These are phyloP conservation scores for Nitzschia sp. DNA, from an alignment of 108 stramenopile species.

Conservation along the genomic window DNA sequence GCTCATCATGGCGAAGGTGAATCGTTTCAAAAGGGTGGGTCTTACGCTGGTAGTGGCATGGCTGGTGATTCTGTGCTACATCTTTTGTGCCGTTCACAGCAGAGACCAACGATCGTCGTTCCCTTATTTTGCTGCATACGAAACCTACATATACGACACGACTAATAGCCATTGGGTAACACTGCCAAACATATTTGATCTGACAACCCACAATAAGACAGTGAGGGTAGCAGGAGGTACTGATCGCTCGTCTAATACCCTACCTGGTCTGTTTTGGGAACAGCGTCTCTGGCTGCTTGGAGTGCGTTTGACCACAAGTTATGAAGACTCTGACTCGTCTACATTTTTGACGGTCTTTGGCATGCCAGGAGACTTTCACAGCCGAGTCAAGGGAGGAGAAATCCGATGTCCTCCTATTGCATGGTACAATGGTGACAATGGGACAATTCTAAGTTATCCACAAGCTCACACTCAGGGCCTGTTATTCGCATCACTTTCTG, in stretches of 20 bases:
- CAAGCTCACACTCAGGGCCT: neutral
- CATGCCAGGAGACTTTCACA: constrained; percentile 20
- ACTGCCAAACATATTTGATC: too few relatives aligned
- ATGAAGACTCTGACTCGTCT: neutral
- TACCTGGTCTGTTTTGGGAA: constrained; percentile 27
- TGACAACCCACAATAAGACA: neutral
- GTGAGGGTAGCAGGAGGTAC: too few relatives aligned
- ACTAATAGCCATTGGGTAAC: too few relatives aligned
- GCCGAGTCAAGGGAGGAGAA: neutral
- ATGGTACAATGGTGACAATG: neutral
- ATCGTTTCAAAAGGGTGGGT: too few relatives aligned
- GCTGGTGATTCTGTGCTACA: too few relatives aligned
- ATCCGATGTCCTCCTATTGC: neutral
- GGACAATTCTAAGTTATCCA: neutral
- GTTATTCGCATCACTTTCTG: neutral
- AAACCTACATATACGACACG: too few relatives aligned
- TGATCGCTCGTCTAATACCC: too few relatives aligned
- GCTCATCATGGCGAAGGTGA: too few relatives aligned
- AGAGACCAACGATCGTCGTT: too few relatives aligned
- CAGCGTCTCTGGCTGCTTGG: constrained; percentile 19
- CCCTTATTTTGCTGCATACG: too few relatives aligned
- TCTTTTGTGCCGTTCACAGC: too few relatives aligned
- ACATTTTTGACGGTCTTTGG: constrained; percentile 26
- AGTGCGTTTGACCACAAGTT: constrained; percentile 21
- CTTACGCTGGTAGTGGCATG: too few relatives aligned